Evolutionary conservation across 768 basidiomycete species (phyloP).

Genomic region (Termitomyces bulborhizus): DNA sequence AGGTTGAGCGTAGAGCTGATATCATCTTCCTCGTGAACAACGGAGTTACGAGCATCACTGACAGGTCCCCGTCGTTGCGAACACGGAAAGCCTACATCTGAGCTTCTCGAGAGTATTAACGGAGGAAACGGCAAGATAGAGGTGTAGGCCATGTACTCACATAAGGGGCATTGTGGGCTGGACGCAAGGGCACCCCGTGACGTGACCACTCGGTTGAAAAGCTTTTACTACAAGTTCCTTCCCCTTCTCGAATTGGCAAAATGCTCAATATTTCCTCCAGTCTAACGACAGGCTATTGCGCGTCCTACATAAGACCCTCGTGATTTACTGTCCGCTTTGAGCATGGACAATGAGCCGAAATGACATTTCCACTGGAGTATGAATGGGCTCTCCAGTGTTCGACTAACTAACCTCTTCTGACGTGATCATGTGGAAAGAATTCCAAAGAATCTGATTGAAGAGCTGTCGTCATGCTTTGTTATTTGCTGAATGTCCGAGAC

Average conservation of each 20-base stretch:
- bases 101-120: conserved; percentile 9
- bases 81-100: neutral
- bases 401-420: neutral
- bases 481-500: neutral
- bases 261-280: neutral
- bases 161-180: conserved; percentile 1
- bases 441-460: neutral
- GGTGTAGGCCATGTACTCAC: neutral
- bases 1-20: conserved; percentile 12
- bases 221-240: neutral
- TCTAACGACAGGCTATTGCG: neutral
- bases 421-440: neutral
- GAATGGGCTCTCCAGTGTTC: neutral
- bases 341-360: neutral
- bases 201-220: conserved; percentile 7
- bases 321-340: neutral
- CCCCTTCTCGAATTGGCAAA: neutral
- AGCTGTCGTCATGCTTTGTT: neutral
- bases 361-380: neutral
- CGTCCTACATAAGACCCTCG: conserved; percentile 1
- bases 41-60: conserved; percentile 10
- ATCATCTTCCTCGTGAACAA: conserved; percentile 5
- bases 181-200: conserved; percentile 9
- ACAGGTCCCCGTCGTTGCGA: conserved; percentile 11
- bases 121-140: conserved; percentile 1